Evolutionary conservation across 2,329 filamentous ascomycete species (phyloP).

Genomic region (Calycina herbarum): DNA sequence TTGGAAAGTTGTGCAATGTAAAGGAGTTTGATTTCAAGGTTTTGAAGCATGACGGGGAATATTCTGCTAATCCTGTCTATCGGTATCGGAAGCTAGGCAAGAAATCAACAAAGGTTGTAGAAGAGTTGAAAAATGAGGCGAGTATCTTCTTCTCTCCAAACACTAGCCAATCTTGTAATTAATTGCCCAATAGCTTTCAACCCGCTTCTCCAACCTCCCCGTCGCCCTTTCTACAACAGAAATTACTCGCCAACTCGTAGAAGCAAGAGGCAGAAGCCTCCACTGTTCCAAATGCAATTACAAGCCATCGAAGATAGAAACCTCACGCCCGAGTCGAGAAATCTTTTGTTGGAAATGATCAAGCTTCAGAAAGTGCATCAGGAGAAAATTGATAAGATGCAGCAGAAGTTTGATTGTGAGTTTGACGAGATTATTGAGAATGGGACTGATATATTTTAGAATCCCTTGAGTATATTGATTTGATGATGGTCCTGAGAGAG

Average conservation of each 20-base stretch:
- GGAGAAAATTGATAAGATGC: not conserved
- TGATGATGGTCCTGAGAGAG: too few relatives aligned
- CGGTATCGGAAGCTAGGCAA: not conserved
- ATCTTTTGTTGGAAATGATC: not conserved
- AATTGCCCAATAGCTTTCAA: too few relatives aligned
- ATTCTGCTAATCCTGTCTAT: too few relatives aligned
- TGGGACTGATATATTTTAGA: not conserved
- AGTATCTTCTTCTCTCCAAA: too few relatives aligned
- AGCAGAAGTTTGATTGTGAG: not conserved
- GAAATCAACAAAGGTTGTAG: not conserved
- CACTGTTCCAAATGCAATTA: not conserved
- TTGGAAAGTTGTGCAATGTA: not conserved
- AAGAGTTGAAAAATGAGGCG: not conserved
- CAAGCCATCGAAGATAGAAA: not conserved
- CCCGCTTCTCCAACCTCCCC: not conserved
- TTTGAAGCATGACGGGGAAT: too few relatives aligned
- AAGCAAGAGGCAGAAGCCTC: not conserved
- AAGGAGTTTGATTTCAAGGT: not conserved
- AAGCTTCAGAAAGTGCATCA: not conserved
- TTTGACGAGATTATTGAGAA: not conserved
- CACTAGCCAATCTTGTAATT: too few relatives aligned
- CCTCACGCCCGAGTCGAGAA: not conserved
- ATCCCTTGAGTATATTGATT: too few relatives aligned
- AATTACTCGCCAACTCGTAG: not conserved
- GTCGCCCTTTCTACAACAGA: not conserved